Base-by-base conservation (phyloP, 371 early-diverging fungal genomes). In the Aphelidium insulamus region DNA sequence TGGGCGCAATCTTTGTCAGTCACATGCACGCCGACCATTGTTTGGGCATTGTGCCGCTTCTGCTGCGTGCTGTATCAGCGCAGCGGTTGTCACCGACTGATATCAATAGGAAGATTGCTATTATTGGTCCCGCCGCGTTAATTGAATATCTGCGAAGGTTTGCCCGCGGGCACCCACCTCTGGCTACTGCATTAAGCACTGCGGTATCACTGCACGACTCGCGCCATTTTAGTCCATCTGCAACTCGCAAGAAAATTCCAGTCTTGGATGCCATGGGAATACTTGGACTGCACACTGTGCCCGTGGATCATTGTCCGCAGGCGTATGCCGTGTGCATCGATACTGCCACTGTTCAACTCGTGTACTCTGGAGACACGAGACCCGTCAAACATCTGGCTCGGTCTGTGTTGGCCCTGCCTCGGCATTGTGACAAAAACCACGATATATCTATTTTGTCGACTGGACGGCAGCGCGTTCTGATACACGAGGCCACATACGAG, bases 21-120 rank as follows among this genome's bases (percentile, higher is more conserved):
- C 99, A 99, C 55, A 57, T 92, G 49, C 98, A 98, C 55, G 98
- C 98, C 19, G 99, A 99, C 53, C 99, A 99, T 50, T 87, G 94
- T 46, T 55, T 99, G 21, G 99, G 99, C n/a, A 55, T 73, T 6
- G 52, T 77, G 9, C 55, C 64, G 20, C 35, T 94, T 16, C 51
- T 87, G 35, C 52, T n/a, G n/a, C n/a, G n/a, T n/a, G n/a, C n/a
- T n/a, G n/a, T n/a, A n/a, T n/a, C n/a, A n/a, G n/a, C n/a, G n/a
- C n/a, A n/a, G n/a, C n/a, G n/a, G n/a, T n/a, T n/a, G n/a, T n/a
- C n/a, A n/a, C n/a, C n/a, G n/a, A n/a, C n/a, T n/a, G n/a, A n/a
- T n/a, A n/a, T n/a, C n/a, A n/a, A n/a, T n/a, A n/a, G n/a, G n/a
- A n/a, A n/a, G n/a, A n/a, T n/a, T n/a, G n/a, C n/a, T n/a, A n/a